phyloP scores from a whole-genome alignment of 495 filamentous ascomycete genomes.

The Entonaema liquescens region DNA sequence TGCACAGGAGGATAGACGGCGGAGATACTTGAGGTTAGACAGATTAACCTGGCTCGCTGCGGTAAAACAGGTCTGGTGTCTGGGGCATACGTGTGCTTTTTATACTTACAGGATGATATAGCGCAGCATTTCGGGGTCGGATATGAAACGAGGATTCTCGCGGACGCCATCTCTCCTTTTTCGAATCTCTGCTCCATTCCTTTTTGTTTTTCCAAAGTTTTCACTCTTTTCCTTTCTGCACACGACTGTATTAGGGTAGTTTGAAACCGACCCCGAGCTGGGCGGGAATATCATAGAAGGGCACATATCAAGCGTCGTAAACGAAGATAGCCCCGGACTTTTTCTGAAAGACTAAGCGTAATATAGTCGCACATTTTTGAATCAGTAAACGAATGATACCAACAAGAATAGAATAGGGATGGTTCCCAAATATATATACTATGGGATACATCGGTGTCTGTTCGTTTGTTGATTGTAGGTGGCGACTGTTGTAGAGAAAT shows the following conservation, averaged over 20 bases:
- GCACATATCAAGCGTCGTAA: conserved; percentile 31
- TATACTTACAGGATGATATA: conserved; percentile 3
- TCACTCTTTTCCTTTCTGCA: conserved; percentile 36
- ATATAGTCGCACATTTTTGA: conserved; percentile 19
- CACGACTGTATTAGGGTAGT: conserved; percentile 30
- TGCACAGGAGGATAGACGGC: conserved; percentile 1
- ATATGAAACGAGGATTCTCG: conserved; percentile 13
- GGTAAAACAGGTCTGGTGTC: background rate
- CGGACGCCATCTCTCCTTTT: conserved; percentile 31
- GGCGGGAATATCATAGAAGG: conserved; percentile 29
- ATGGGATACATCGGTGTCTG: background rate
- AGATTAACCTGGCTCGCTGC: background rate
- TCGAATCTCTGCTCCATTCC: conserved; percentile 7
- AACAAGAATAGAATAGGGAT: conserved; percentile 33
- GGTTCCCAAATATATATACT: conserved; percentile 17
- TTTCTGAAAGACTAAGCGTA: conserved; percentile 23
- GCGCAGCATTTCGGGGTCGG: conserved; percentile 17
- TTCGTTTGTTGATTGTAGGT: conserved; percentile 4
- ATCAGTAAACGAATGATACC: conserved; percentile 40
- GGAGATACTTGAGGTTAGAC: conserved; percentile 7
- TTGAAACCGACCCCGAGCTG: conserved; percentile 12
- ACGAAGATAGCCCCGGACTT: conserved; percentile 20
- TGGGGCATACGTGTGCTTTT: background rate
- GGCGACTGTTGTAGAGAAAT: background rate
- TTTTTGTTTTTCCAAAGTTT: conserved; percentile 4